phyloP scores from a whole-genome alignment of 768 basidiomycete species.

The Tephrocybe sp. region DNA sequence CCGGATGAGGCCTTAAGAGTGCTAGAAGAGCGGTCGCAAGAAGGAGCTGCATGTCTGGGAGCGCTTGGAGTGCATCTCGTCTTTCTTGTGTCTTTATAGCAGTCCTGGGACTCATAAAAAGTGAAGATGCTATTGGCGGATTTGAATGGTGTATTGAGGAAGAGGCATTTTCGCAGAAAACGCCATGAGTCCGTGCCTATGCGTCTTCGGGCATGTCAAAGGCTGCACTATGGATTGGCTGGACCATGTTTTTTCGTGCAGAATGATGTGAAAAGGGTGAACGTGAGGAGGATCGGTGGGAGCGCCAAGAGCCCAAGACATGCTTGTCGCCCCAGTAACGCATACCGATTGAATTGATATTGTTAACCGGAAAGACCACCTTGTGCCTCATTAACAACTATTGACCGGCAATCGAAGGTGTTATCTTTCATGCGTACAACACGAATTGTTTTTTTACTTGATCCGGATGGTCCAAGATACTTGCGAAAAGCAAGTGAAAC shows the following conservation, averaged over 20 bases:
- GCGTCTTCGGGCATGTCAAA: background rate
- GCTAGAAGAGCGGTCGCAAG: constrained; percentile 19
- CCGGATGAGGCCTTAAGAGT: constrained; percentile 14
- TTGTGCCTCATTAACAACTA: too few species aligned
- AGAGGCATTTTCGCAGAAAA: constrained; percentile 2
- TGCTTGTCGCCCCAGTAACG: background rate
- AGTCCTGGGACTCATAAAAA: background rate
- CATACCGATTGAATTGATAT: constrained; percentile 10
- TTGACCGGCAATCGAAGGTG: too few species aligned
- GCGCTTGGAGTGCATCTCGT: constrained; percentile 7
- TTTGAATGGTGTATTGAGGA: background rate
- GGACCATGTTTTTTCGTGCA: background rate
- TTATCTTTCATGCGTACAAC: too few species aligned
- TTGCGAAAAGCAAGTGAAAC: too few species aligned
- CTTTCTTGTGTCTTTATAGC: constrained; percentile 7
- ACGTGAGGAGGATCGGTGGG: background rate
- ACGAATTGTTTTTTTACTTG: too few species aligned
- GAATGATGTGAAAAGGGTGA: background rate
- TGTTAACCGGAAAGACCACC: too few species aligned
- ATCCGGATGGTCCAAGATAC: too few species aligned
- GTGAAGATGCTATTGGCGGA: constrained; percentile 3
- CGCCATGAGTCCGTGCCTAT: background rate
- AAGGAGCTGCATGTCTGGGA: constrained; percentile 22
- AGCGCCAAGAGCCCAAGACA: constrained; percentile 13
- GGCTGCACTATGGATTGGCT: background rate